phyloP scores from a whole-genome alignment of 2,329 filamentous ascomycete species.

The Diatrype stigma region DNA sequence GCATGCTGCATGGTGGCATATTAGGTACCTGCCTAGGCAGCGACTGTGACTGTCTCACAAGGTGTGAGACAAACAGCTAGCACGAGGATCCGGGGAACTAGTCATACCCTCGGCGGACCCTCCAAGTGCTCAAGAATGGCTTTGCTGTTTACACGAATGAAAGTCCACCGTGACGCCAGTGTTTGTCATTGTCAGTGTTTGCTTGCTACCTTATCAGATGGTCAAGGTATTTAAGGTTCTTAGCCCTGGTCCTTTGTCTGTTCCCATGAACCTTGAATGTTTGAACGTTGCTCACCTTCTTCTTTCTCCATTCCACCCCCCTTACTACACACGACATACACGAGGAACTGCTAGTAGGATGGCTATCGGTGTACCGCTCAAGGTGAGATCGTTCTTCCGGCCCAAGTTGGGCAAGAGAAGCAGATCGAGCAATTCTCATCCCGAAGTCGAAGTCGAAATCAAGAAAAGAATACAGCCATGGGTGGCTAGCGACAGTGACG shows the following conservation, averaged over 20 bases:
- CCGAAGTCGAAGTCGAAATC: conserved; percentile 3
- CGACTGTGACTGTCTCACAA: background rate
- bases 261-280: background rate
- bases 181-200: too few species aligned
- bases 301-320: background rate
- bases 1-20: too few species aligned
- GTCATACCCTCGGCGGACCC: background rate
- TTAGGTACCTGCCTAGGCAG: background rate
- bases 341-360: conserved; percentile 8
- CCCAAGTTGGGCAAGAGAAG: conserved; percentile 15
- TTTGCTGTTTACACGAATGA: background rate
- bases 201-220: background rate
- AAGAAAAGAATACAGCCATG: background rate
- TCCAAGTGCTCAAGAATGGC: too few species aligned
- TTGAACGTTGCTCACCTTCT: background rate
- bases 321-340: background rate
- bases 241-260: background rate
- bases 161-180: background rate
- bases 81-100: background rate
- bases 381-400: conserved; percentile 21
- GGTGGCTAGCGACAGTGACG: background rate
- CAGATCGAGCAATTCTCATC: conserved; percentile 9
- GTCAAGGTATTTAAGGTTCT: background rate
- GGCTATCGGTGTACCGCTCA: conserved; percentile 16
- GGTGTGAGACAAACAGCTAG: background rate